Evolutionary conservation across 192 early-diverging fungal genomes (phyloP).

Genomic region (Coemansia sp.): DNA sequence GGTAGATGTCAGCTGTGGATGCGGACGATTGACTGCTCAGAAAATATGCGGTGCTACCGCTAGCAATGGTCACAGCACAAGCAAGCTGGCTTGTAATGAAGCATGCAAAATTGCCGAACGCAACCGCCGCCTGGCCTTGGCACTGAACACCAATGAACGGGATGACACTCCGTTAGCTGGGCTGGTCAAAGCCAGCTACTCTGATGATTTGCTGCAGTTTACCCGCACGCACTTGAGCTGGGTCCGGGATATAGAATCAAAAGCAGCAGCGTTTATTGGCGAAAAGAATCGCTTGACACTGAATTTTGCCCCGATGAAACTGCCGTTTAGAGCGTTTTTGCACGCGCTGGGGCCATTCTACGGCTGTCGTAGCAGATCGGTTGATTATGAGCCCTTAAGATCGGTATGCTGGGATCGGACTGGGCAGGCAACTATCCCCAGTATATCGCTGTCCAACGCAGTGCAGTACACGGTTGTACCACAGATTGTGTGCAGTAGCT

Average conservation of each 20-base stretch:
- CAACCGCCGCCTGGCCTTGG: constrained; percentile 75
- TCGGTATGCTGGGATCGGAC: constrained; percentile 60
- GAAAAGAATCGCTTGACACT: constrained; percentile 56
- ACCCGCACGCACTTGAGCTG: constrained; percentile 62
- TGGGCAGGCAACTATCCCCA: constrained; percentile 27
- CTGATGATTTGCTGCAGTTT: constrained; percentile 67
- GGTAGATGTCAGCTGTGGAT: constrained; percentile 67
- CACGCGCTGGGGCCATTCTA: constrained; percentile 74
- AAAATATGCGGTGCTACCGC: constrained; percentile 66
- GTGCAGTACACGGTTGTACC: constrained; percentile 32
- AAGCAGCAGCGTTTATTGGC: constrained; percentile 63
- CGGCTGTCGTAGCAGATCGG: constrained; percentile 65
- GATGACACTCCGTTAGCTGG: constrained; percentile 36
- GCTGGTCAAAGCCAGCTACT: constrained; percentile 51
- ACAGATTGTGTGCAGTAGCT: constrained; percentile 39
- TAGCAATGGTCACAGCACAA: constrained; percentile 40
- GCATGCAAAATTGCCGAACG: constrained; percentile 75
- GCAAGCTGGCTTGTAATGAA: constrained; percentile 72
- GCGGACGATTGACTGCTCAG: constrained; percentile 65
- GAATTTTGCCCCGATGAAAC: constrained; percentile 69
- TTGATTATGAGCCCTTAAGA: constrained; percentile 74
- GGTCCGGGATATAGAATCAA: constrained; percentile 67
- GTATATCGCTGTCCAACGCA: constrained; percentile 32
- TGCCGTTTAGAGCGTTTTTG: constrained; percentile 63
- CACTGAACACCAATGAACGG: constrained; percentile 65